Conservation (phyloP, 768 basidiomycete genomes). For the Lentinus brumalis region DNA sequence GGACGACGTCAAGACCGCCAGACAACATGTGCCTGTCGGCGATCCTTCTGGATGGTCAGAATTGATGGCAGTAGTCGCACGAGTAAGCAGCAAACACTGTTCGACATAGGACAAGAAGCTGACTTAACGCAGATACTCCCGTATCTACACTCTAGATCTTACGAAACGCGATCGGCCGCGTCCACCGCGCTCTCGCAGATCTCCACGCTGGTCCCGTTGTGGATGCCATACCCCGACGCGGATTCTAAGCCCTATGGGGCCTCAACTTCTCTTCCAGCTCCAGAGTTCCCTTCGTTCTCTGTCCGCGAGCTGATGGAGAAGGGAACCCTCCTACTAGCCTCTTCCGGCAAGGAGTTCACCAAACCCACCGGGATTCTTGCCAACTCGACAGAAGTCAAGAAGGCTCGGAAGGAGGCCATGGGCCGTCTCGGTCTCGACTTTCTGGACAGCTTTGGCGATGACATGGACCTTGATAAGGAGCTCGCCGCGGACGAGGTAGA, state of each 20-base stretch:
- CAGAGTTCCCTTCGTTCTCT: slow-evolving; percentile 75
- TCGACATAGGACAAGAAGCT: neutral
- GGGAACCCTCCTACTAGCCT: slow-evolving; percentile 80
- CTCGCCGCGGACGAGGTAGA: slow-evolving; percentile 60
- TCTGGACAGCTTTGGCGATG: slow-evolving; percentile 76
- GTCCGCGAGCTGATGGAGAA: slow-evolving; percentile 76
- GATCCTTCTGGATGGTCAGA: slow-evolving; percentile 88
- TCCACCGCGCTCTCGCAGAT: slow-evolving; percentile 88
- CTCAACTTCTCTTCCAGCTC: slow-evolving; percentile 36
- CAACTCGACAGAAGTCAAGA: slow-evolving; percentile 78
- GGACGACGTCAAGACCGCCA: slow-evolving; percentile 69
- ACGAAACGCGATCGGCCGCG: slow-evolving; percentile 88
- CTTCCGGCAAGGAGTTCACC: slow-evolving; percentile 90
- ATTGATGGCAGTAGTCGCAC: slow-evolving; percentile 86
- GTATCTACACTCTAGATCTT: slow-evolving; percentile 87
- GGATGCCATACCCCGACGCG: slow-evolving; percentile 54
- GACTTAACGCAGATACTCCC: slow-evolving; percentile 71
- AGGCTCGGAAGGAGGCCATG: slow-evolving; percentile 88
- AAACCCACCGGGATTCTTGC: slow-evolving; percentile 74
- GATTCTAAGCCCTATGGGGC: slow-evolving; percentile 32
- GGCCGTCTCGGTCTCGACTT: slow-evolving; percentile 86
- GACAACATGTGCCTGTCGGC: slow-evolving; percentile 56
- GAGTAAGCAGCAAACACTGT: slow-evolving; percentile 49
- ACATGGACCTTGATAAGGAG: slow-evolving; percentile 86
- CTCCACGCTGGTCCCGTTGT: slow-evolving; percentile 79